Evolutionary conservation across 1,284 basidiomycete genomes (phyloP).

Genomic region (Malassezia pachydermatis): DNA sequence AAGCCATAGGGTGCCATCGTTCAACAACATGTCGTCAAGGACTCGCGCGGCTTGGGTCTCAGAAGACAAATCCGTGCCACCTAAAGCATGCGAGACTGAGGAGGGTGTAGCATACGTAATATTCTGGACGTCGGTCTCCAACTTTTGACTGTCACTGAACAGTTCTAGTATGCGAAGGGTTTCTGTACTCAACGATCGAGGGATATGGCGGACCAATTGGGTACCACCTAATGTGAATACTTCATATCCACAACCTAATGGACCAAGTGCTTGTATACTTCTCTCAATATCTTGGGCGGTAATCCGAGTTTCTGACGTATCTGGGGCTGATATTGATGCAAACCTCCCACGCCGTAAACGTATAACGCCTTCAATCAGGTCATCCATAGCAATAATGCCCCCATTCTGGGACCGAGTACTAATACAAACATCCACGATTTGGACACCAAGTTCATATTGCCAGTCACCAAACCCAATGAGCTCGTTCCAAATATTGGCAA

Average conservation of each 20-base stretch:
- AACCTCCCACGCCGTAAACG: slow-evolving; percentile 57
- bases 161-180: slow-evolving; percentile 42
- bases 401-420: slow-evolving; percentile 78
- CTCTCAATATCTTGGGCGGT: slow-evolving; percentile 75
- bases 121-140: neutral
- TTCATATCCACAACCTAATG: slow-evolving; percentile 79
- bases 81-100: neutral
- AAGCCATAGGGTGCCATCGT: slow-evolving; percentile 87
- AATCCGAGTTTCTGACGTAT: slow-evolving; percentile 34
- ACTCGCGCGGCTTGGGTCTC: slow-evolving; percentile 50
- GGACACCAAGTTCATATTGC: slow-evolving; percentile 89
- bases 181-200: slow-evolving; percentile 49
- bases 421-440: slow-evolving; percentile 92
- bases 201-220: slow-evolving; percentile 47
- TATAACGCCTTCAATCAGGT: slow-evolving; percentile 68
- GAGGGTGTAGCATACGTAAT: neutral
- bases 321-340: neutral
- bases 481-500: slow-evolving; percentile 72
- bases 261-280: slow-evolving; percentile 75
- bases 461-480: slow-evolving; percentile 77
- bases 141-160: neutral
- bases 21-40: slow-evolving; percentile 75
- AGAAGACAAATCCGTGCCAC: neutral
- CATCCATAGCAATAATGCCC: slow-evolving; percentile 77
- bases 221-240: slow-evolving; percentile 50